These are phyloP conservation scores for Rachicladosporium sp. DNA, from an alignment of 2,329 filamentous ascomycete species.

Conservation along the genomic window DNA sequence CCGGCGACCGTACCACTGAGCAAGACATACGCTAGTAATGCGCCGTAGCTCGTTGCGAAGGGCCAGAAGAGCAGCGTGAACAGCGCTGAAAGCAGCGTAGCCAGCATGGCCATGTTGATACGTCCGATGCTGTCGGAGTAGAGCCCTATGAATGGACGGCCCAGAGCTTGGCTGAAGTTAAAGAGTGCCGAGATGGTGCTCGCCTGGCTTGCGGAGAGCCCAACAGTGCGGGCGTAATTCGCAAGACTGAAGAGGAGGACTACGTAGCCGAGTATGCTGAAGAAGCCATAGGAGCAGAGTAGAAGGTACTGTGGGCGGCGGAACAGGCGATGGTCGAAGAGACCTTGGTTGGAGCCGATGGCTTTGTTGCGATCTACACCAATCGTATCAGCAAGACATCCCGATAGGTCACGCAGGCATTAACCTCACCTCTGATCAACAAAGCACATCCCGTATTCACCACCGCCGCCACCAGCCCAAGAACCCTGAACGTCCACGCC, in stretches of 20 bases:
- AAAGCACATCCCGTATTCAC: conserved; percentile 53
- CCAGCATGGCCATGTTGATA: conserved; percentile 57
- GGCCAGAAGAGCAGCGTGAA: conserved; percentile 63
- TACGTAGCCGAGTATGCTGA: conserved; percentile 62
- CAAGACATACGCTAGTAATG: conserved; percentile 59
- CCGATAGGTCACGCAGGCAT: too few relatives aligned
- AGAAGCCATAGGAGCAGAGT: conserved; percentile 54
- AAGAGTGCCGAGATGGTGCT: conserved; percentile 61
- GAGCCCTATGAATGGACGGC: conserved; percentile 59
- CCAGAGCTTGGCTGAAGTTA: conserved; percentile 54
- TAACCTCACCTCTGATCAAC: conserved; percentile 36
- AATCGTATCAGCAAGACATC: too few relatives aligned
- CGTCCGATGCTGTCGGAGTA: conserved; percentile 58
- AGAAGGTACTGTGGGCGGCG: conserved; percentile 50
- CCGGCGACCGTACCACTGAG: conserved; percentile 56
- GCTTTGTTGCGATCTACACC: conserved; percentile 54
- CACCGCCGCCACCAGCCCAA: conserved; percentile 50
- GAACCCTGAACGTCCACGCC: conserved; percentile 53
- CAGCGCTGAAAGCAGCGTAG: conserved; percentile 52
- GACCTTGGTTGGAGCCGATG: conserved; percentile 52
- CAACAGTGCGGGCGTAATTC: conserved; percentile 58
- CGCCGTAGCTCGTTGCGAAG: conserved; percentile 53
- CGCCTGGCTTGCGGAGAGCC: conserved; percentile 54
- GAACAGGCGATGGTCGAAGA: conserved; percentile 55
- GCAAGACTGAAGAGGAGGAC: conserved; percentile 67